These are phyloP conservation scores for Physcomitrellopsis africana DNA, from an alignment of 225 moss, liverwort and hornwort species.

Conservation along the genomic window DNA sequence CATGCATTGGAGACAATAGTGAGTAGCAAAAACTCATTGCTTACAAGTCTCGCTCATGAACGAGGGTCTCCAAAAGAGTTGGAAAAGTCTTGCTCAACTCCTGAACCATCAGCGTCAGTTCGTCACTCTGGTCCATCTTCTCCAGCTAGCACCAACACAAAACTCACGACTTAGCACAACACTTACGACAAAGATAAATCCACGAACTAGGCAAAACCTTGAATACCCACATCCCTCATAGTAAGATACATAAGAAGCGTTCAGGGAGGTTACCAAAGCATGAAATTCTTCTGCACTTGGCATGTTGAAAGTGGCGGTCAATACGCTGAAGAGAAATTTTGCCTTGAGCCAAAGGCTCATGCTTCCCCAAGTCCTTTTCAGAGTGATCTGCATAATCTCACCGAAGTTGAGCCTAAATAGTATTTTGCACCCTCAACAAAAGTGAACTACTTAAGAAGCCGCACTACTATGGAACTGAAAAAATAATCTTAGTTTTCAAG, in stretches of 20 bases:
- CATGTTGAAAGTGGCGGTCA: constrained; percentile 53
- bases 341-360: constrained; percentile 72
- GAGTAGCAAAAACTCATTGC: constrained; percentile 24
- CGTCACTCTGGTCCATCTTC: constrained; percentile 70
- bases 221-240: neutral
- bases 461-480: neutral
- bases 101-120: constrained; percentile 68
- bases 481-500: neutral
- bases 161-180: constrained; percentile 17
- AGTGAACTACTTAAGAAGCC: constrained; percentile 1
- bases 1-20: constrained; percentile 2
- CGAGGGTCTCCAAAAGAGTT: constrained; percentile 65
- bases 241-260: constrained; percentile 15
- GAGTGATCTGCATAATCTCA: constrained; percentile 44
- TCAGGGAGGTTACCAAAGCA: constrained; percentile 50
- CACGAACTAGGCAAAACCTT: neutral
- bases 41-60: constrained; percentile 82
- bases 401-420: neutral
- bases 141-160: constrained; percentile 53
- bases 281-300: constrained; percentile 67
- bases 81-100: constrained; percentile 74
- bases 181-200: neutral
- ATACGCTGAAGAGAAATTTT: constrained; percentile 49
- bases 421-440: neutral
- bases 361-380: constrained; percentile 74